Evolutionary conservation across 768 basidiomycete genomes (phyloP), one percentile per base, ranked within the genome.

Genomic region (Brasilioporus rufonigricans): DNA sequence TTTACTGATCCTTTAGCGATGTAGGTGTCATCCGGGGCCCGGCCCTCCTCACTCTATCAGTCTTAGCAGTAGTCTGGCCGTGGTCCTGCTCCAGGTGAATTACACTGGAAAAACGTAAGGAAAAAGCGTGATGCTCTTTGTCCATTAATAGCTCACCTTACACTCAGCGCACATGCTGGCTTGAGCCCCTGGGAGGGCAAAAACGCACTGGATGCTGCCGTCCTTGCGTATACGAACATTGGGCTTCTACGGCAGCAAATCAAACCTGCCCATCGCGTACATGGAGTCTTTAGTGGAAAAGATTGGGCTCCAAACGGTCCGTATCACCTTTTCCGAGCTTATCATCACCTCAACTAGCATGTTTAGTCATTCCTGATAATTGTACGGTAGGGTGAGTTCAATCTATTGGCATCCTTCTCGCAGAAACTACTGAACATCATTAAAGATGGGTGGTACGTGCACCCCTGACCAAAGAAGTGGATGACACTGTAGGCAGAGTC

Each of bases 131-230:
- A 18, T 10, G 18, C 23, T 31, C 24, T 35, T 35, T 18, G 12
- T 31, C 3, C 26, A 16, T 31, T 14, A 18, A 16, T 52, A 26
- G 29, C 23, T 11, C 4, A 48, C 39, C 31, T 65, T 89, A n/a
- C n/a, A n/a, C n/a, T n/a, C n/a, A n/a, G n/a, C n/a, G n/a, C n/a
- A n/a, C n/a, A n/a, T n/a, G n/a, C 89, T 4, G 84, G 84, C 2
- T 73, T 88, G 24, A 86, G 85, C 19, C 91, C 91, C 27, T 93
- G 91, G 91, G 87, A 92, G 67, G 91, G 90, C 2, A 77, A 76
- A 56, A 93, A 93, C 58, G 86, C 91, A 1, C 71, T 92, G 13
- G 92, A 95, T 65, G 93, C 93, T 1, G 91, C 89, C n/a, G 87
- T 93, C 5, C 76, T n/a, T n/a, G n/a, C n/a, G n/a, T n/a, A n/a